Evolutionary conservation across 192 early-diverging fungal species (phyloP), one percentile per base, ranked within the genome.

Genomic region (Entrophospora sp.): DNA sequence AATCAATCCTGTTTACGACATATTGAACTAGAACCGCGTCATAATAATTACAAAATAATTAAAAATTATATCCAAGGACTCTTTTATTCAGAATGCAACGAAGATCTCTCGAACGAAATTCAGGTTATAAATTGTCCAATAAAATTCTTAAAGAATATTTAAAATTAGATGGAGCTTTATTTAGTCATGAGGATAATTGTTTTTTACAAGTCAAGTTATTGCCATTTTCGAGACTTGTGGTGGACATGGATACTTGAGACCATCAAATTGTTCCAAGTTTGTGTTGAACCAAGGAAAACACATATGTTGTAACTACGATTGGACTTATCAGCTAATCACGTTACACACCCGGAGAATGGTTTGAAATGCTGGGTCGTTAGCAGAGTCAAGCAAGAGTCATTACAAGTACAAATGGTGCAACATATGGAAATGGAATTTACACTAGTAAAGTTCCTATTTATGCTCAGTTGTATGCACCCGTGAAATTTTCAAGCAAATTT

Each of bases 291-390:
- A 53, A 14, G 51, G 51, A 53, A 4, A 53, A 8, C 30, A 32
- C 4, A 16, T 53, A n/a, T 53, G 27, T 53, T 20, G 31, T 18
- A 31, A 53, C 18, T 32, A 53, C 5, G 0, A 53, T 3, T 53
- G 51, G 51, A 53, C 28, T 6, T 53, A 53, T n/a, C 51, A 53
- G 51, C 31, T 53, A n/a, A 53, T 32, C 51, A 53, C n/a, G 51
- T 25, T 31, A 53, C 51, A 5, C 2, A 32, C 16, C 16, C 51
- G 0, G n/a, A 32, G 2, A 34, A 53, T n/a, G n/a, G n/a, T n/a
- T n/a, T n/a, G n/a, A n/a, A n/a, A n/a, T n/a, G n/a, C n/a, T n/a
- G n/a, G n/a, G n/a, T n/a, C n/a, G n/a, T n/a, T n/a, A n/a, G n/a
- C n/a, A n/a, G n/a, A n/a, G n/a, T n/a, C n/a, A n/a, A n/a, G n/a